Evolutionary conservation across 2,329 filamentous ascomycete genomes (phyloP).

Genomic region (Sporothrix brasiliensis): DNA sequence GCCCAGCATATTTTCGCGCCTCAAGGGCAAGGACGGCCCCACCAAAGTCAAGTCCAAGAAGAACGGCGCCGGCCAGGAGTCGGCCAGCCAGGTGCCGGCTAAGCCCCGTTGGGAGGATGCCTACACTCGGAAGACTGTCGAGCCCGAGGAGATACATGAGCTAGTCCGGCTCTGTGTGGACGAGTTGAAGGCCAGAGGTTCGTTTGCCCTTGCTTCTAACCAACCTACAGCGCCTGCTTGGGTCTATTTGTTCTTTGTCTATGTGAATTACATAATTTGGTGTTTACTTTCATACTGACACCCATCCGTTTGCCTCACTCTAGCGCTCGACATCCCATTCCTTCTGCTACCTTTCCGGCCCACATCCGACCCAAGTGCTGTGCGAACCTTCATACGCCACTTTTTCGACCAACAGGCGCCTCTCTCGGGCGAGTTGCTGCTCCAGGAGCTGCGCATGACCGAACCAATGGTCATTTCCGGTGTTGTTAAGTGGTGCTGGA

Average conservation of each 20-base stretch:
- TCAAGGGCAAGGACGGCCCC: constrained; percentile 75
- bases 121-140: constrained; percentile 79
- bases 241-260: constrained; percentile 5
- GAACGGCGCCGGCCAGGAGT: constrained; percentile 56
- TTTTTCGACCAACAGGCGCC: constrained; percentile 76
- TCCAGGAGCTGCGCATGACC: constrained; percentile 86
- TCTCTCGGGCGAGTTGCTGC: constrained; percentile 69
- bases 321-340: constrained; percentile 88
- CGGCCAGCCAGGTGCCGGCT: constrained; percentile 56
- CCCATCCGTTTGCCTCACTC: constrained; percentile 13
- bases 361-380: constrained; percentile 86
- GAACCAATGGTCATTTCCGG: constrained; percentile 95
- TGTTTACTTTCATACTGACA: not conserved
- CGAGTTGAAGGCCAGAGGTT: constrained; percentile 94
- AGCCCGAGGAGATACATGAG: constrained; percentile 88
- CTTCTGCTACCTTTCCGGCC: constrained; percentile 92
- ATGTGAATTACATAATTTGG: not conserved
- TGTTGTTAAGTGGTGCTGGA: constrained; percentile 98
- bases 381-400: constrained; percentile 88
- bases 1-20: constrained; percentile 62
- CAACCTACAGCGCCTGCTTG: not conserved
- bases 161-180: constrained; percentile 80
- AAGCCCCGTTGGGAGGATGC: constrained; percentile 87
- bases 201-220: constrained; percentile 42
- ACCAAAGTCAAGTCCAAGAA: constrained; percentile 66